Evolutionary conservation across 768 basidiomycete genomes (phyloP).

Genomic region (Leccinum subgranulosum): DNA sequence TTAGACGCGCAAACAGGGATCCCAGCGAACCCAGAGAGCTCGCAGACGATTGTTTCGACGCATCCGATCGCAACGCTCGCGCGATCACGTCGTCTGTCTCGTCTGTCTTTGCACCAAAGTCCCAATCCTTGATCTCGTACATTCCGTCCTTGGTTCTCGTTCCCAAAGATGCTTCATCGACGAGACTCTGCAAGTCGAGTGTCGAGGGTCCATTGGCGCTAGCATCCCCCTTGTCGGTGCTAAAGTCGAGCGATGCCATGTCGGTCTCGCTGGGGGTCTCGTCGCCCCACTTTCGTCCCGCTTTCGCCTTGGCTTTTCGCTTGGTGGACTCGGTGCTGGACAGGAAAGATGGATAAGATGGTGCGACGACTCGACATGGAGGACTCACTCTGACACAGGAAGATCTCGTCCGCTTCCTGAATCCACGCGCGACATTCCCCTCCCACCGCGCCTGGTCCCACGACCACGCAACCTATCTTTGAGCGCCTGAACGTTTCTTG

Average conservation of each 20-base stretch:
- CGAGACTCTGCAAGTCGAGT: slow-evolving; percentile 57
- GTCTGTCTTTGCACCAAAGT: slow-evolving; percentile 52
- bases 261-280: slow-evolving; percentile 76
- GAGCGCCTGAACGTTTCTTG: slow-evolving; percentile 86
- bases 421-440: slow-evolving; percentile 44
- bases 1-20: slow-evolving; percentile 79
- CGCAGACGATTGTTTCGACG: slow-evolving; percentile 33
- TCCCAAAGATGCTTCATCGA: slow-evolving; percentile 74
- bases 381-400: slow-evolving; percentile 68
- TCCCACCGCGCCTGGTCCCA: slow-evolving; percentile 57
- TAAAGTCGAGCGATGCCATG: slow-evolving; percentile 93
- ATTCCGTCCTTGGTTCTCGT: slow-evolving; percentile 68
- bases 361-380: not conserved
- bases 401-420: slow-evolving; percentile 57
- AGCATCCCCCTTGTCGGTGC: slow-evolving; percentile 50
- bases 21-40: slow-evolving; percentile 64
- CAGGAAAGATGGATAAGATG: slow-evolving; percentile 20
- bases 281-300: slow-evolving; percentile 91
- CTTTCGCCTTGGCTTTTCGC: slow-evolving; percentile 62
- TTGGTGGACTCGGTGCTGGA: slow-evolving; percentile 62
- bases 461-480: slow-evolving; percentile 81
- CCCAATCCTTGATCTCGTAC: slow-evolving; percentile 84
- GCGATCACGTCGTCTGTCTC: slow-evolving; percentile 55
- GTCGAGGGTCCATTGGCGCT: slow-evolving; percentile 29
- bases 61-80: slow-evolving; percentile 49